Evolutionary conservation across 2,329 filamentous ascomycete species (phyloP), one percentile per base, ranked within the genome.

Genomic region (Colletotrichum incanum): DNA sequence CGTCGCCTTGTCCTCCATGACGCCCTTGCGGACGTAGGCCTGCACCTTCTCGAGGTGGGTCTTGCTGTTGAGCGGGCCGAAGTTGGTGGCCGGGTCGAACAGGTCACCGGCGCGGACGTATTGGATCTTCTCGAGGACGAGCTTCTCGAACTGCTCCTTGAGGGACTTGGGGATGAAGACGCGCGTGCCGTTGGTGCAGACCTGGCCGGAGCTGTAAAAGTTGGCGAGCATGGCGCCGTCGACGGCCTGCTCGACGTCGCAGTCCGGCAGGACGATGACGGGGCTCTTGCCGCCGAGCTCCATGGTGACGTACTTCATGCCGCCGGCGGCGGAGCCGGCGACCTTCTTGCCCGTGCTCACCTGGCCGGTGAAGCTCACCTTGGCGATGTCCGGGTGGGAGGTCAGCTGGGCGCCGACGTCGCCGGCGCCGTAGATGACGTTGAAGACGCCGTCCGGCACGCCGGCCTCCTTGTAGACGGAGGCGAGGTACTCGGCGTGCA

Each of bases 191-290:
- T 97, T 97, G 62, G 95, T 97, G 87, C 95, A 98, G 62, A 97
- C 94, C 82, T 98, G 95, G 39, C 95, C 95, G 0, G 93, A 93
- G 75, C 93, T 95, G 86, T 93, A 97, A 84, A 97, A 97, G 82
- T 97, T 97, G 77, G 94, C 95, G 87, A 97, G 94, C 93, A 97
- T 95, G 74, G 94, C 94, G 39, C 94, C 93, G 78, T 97, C 92
- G 43, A 94, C 95, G n/a, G 95, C 95, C 77, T 90, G 90, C 56
- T 94, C 91, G 26, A 96, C 82, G 63, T 94, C 90, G 20, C 93
- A 93, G 78, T 97, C 94, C 1, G 93, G 93, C 1, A 97, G 89
- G 58, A 98, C 87, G 62, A 98, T 86, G 52, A 94, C 86, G 0
- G 94, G 93, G 72, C 92, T 94, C 84, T 97, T 97, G 61, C 95